Evolutionary conservation across 2,329 filamentous ascomycete genomes (phyloP).

Genomic region (Cladophialophora bantiana): DNA sequence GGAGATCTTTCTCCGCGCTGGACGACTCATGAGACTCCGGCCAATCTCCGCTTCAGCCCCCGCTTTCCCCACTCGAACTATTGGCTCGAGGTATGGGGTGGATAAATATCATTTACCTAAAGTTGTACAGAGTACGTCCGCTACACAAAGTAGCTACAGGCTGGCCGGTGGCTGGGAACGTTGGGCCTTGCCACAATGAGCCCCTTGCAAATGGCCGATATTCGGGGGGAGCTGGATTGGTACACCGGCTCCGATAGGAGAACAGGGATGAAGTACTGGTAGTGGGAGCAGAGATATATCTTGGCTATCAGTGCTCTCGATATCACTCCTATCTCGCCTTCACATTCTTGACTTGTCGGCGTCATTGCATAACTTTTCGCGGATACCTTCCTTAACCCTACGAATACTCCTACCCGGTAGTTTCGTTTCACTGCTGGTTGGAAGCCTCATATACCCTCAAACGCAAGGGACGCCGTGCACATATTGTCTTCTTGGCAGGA

Average conservation of each 20-base stretch:
- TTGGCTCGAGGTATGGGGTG: not conserved
- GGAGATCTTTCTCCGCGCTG: not conserved
- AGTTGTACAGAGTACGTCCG: not conserved
- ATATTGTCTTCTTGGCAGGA: not conserved
- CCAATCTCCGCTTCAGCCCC: not conserved
- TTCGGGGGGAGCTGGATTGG: not conserved
- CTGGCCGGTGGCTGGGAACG: not conserved
- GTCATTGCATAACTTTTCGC: not conserved
- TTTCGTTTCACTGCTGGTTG: not conserved
- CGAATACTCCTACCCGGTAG: not conserved
- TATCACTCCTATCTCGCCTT: not conserved
- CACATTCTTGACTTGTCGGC: not conserved
- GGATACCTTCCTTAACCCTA: not conserved
- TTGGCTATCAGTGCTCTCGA: not conserved
- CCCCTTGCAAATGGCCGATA: not conserved
- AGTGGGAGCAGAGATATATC: not conserved
- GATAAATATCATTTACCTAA: not conserved
- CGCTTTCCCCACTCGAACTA: not conserved
- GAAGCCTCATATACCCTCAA: not conserved
- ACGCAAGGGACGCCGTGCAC: not conserved
- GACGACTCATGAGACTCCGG: not conserved
- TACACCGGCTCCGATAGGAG: not conserved
- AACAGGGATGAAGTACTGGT: not conserved
- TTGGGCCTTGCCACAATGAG: not conserved
- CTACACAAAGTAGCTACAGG: not conserved